Conservation (phyloP, 2,329 filamentous ascomycete genomes). For the Fusarium piperis region DNA sequence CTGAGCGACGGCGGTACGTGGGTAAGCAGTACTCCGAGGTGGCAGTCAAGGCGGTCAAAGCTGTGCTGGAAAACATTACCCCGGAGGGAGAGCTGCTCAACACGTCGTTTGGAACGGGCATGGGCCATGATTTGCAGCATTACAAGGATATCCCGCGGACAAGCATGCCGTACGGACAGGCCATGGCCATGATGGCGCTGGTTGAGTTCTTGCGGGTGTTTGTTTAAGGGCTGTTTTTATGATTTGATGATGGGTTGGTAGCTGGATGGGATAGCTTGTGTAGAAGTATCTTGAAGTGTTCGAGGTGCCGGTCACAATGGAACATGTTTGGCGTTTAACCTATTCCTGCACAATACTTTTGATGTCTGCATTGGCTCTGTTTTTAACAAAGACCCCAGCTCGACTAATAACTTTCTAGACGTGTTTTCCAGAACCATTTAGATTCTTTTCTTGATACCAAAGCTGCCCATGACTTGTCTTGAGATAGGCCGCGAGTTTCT, state of each 20-base stretch:
- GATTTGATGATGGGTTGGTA: background rate
- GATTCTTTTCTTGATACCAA: too few relatives aligned
- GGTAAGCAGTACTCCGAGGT: slow-evolving; percentile 67
- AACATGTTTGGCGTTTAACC: background rate
- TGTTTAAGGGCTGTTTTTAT: background rate
- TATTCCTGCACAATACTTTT: background rate
- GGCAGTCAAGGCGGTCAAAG: slow-evolving; percentile 73
- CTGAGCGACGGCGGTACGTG: slow-evolving; percentile 75
- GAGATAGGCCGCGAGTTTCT: too few relatives aligned
- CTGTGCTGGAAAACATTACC: slow-evolving; percentile 73
- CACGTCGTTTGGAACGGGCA: slow-evolving; percentile 81
- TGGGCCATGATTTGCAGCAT: slow-evolving; percentile 78
- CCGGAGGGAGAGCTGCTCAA: slow-evolving; percentile 75
- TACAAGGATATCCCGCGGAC: slow-evolving; percentile 81
- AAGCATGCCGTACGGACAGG: slow-evolving; percentile 86
- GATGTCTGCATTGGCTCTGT: background rate
- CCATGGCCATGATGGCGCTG: slow-evolving; percentile 85
- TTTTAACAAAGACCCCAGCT: background rate
- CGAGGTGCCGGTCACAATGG: background rate
- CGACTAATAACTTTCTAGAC: too few relatives aligned
- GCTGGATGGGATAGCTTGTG: background rate
- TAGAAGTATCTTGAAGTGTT: background rate
- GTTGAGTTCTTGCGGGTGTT: slow-evolving; percentile 63
- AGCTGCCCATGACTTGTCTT: too few relatives aligned
- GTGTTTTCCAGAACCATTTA: too few relatives aligned